Conservation (phyloP, 2,329 filamentous ascomycete species). For the Tolypocladium guangdongense region DNA sequence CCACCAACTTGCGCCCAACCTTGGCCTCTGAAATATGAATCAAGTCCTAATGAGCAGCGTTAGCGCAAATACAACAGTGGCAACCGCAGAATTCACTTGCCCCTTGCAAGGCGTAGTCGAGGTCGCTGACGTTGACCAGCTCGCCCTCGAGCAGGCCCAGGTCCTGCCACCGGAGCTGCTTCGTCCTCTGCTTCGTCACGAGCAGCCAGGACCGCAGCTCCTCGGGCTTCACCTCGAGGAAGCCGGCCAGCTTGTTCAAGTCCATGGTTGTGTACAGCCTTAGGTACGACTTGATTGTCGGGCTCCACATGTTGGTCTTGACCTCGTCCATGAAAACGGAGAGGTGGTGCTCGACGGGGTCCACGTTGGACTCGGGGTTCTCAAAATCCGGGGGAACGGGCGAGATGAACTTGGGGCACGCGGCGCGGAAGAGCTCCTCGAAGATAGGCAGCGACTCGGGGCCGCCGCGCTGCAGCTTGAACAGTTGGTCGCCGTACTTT, state of each 20-base stretch:
- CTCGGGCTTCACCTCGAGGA: slow-evolving; percentile 94
- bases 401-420: slow-evolving; percentile 99
- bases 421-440: slow-evolving; percentile 92
- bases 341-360: slow-evolving; percentile 95
- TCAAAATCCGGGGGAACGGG: slow-evolving; percentile 96
- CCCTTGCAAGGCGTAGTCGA: slow-evolving; percentile 94
- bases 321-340: slow-evolving; percentile 99
- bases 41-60: slow-evolving; percentile 52
- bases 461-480: slow-evolving; percentile 90
- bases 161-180: slow-evolving; percentile 87
- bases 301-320: slow-evolving; percentile 97
- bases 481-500: slow-evolving; percentile 98
- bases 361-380: slow-evolving; percentile 88
- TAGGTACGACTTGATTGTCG: slow-evolving; percentile 95
- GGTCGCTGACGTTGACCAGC: slow-evolving; percentile 81
- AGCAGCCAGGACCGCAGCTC: slow-evolving; percentile 88
- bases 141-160: slow-evolving; percentile 87
- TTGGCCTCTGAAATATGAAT: slow-evolving; percentile 99
- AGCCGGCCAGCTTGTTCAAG: slow-evolving; percentile 91
- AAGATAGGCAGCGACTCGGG: slow-evolving; percentile 93
- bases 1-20: slow-evolving; percentile 91
- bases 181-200: slow-evolving; percentile 97
- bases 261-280: slow-evolving; percentile 99
- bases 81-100: slow-evolving; percentile 42
- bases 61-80: slow-evolving; percentile 8